Evolutionary conservation across 306 rosid species (phyloP), one percentile per base, ranked within the genome.

Genomic region (Urtica urens): DNA sequence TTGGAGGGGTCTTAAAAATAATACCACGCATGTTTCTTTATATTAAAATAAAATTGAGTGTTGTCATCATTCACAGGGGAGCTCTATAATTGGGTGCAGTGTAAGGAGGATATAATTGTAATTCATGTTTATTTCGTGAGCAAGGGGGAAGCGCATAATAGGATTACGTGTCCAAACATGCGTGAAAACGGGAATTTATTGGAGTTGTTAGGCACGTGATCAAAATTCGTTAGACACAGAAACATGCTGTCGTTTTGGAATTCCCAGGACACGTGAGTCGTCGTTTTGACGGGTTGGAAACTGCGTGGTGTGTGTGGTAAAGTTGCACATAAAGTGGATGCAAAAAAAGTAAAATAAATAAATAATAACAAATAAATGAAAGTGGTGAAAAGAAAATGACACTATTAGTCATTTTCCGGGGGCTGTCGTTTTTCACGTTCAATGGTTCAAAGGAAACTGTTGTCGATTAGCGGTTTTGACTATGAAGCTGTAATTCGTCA

Each of bases 401-500:
- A 38, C 2, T 18, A 21, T 11, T 13, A 3, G 40, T 60, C 66
- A 57, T 35, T 27, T 62, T 34, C 60, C 20, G 28, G 59, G 74
- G 71, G 67, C 59, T 13, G 68, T n/a, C 72, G 62, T 41, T 66
- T 58, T 57, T 12, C 3, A 26, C 25, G n/a, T 3, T 0, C 0
- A 7, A 3, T 24, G 4, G 42, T 38, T 41, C 11, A 28, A 42
- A 19, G 10, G 21, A 21, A 15, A 4, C 12, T 5, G 46, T 4
- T 45, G 54, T 34, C 54, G 54, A 16, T 49, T 29, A 2, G 23
- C 15, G 19, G 51, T n/a, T 6, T 27, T 18, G 24, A 29, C 30
- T 1, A 28, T 8, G 23, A 25, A 29, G n/a, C n/a, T n/a, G n/a
- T n/a, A n/a, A n/a, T n/a, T n/a, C n/a, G n/a, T n/a, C n/a, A n/a